These are phyloP conservation scores for Aspergillus ellipticus DNA, from an alignment of 495 filamentous ascomycete genomes.

Conservation along the genomic window DNA sequence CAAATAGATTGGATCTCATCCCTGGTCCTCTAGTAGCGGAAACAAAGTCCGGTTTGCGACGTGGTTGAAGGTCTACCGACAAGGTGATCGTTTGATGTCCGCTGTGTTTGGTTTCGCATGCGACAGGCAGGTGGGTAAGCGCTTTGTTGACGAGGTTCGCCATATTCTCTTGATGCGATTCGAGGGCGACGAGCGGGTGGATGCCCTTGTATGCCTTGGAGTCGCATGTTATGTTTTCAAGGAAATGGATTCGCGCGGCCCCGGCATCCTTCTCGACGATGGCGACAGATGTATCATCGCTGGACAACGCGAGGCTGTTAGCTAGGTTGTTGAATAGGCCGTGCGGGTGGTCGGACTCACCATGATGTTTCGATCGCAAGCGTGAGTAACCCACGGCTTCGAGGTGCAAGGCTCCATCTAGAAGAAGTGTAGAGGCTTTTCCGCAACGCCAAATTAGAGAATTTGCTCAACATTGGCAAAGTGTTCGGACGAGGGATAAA, in stretches of 20 bases:
- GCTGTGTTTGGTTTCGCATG: conserved; percentile 11
- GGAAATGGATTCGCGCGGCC: conserved; percentile 63
- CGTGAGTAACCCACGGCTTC: conserved; percentile 54
- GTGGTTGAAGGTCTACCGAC: conserved; percentile 21
- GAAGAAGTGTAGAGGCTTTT: conserved; percentile 11
- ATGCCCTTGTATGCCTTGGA: conserved; percentile 68
- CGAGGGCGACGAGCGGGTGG: conserved; percentile 67
- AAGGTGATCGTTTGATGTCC: conserved; percentile 17
- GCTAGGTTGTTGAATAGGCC: background rate
- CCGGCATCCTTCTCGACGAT: conserved; percentile 59
- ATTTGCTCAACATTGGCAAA: conserved; percentile 28
- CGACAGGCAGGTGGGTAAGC: conserved; percentile 48
- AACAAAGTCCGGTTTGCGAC: conserved; percentile 70
- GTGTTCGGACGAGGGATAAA: background rate
- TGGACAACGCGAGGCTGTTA: conserved; percentile 17
- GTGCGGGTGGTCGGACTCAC: conserved; percentile 28
- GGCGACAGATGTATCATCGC: conserved; percentile 93
- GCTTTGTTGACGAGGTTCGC: conserved; percentile 63
- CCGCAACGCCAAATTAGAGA: conserved; percentile 20
- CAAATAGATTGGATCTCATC: conserved; percentile 69
- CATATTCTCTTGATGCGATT: conserved; percentile 68
- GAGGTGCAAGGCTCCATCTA: conserved; percentile 7
- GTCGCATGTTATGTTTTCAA: conserved; percentile 78
- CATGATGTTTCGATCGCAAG: conserved; percentile 95
- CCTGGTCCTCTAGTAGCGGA: conserved; percentile 86